phyloP scores from a whole-genome alignment of 306 rosid species.

The Canavalia ensiformis region DNA sequence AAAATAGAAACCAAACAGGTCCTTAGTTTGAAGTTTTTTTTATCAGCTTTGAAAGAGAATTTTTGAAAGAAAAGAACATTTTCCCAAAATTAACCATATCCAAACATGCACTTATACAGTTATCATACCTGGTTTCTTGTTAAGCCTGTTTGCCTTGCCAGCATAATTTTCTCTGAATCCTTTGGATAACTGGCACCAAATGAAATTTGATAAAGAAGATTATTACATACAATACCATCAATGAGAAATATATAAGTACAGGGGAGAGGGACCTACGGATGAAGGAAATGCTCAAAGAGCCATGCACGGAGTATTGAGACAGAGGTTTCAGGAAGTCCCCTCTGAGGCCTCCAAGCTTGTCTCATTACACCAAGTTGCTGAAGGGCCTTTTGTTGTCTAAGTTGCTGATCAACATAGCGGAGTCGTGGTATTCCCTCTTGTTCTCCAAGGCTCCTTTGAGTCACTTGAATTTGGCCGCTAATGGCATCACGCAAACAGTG shows the following conservation, averaged over 20 bases:
- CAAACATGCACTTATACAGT: not conserved
- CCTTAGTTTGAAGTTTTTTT: not conserved
- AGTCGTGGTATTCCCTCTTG: slow-evolving; percentile 89
- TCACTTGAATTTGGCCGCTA: slow-evolving; percentile 70
- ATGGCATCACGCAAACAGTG: slow-evolving; percentile 85
- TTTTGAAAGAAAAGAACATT: not conserved
- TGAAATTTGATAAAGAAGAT: not conserved
- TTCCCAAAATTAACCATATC: not conserved
- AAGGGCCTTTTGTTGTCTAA: slow-evolving; percentile 78
- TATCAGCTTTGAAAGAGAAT: not conserved
- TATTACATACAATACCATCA: not conserved
- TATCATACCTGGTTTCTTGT: slow-evolving; percentile 78
- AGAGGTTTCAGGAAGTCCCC: slow-evolving; percentile 94
- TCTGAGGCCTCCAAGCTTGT: slow-evolving; percentile 96
- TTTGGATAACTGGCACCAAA: slow-evolving; percentile 75
- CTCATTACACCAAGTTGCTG: slow-evolving; percentile 80
- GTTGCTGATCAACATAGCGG: slow-evolving; percentile 87
- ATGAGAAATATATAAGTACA: not conserved
- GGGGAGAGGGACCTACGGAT: slow-evolving; percentile 65
- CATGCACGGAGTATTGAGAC: slow-evolving; percentile 93
- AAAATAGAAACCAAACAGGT: too few relatives aligned
- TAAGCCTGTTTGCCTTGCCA: slow-evolving; percentile 87
- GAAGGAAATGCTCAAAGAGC: slow-evolving; percentile 93
- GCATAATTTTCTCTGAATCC: slow-evolving; percentile 86
- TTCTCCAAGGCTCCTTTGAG: slow-evolving; percentile 75